Conservation (phyloP, 768 basidiomycete species). For the Termitomyces sp. region DNA sequence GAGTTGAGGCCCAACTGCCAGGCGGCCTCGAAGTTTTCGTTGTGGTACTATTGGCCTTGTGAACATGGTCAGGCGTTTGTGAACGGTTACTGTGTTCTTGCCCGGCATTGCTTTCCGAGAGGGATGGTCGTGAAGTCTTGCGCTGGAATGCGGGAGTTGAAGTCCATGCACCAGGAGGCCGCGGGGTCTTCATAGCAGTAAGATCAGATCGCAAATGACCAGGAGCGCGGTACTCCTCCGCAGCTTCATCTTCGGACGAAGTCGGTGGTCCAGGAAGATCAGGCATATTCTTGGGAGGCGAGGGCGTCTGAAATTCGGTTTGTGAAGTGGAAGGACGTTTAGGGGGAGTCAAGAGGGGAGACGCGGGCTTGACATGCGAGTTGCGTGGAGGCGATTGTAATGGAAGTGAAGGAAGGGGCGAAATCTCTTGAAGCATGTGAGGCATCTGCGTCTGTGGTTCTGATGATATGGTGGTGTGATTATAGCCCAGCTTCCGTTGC, state of each 20-base stretch:
- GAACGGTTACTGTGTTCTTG: background rate
- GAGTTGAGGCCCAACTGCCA: constrained; percentile 35
- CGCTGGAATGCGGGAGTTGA: background rate
- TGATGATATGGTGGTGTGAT: background rate
- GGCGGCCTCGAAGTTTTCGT: constrained; percentile 30
- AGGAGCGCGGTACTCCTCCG: constrained; percentile 21
- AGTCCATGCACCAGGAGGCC: constrained; percentile 41
- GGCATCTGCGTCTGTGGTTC: background rate
- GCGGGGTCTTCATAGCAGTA: constrained; percentile 40
- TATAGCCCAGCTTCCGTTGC: constrained; percentile 7
- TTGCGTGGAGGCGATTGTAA: constrained; percentile 13
- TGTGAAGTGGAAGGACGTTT: constrained; percentile 38
- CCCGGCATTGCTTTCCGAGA: background rate
- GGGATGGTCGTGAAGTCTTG: background rate
- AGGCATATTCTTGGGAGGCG: constrained; percentile 59
- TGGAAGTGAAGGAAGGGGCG: constrained; percentile 31
- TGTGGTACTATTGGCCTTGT: constrained; percentile 10
- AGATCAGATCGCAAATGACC: constrained; percentile 20
- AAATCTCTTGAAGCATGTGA: constrained; percentile 11
- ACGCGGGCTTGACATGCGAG: constrained; percentile 12
- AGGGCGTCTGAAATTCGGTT: constrained; percentile 56
- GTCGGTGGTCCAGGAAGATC: constrained; percentile 66
- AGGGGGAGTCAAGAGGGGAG: constrained; percentile 44
- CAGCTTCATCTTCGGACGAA: constrained; percentile 45
- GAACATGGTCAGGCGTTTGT: background rate